These are phyloP conservation scores for Ophiocordyceps robertsii DNA, from an alignment of 2,329 filamentous ascomycete species.

Conservation along the genomic window DNA sequence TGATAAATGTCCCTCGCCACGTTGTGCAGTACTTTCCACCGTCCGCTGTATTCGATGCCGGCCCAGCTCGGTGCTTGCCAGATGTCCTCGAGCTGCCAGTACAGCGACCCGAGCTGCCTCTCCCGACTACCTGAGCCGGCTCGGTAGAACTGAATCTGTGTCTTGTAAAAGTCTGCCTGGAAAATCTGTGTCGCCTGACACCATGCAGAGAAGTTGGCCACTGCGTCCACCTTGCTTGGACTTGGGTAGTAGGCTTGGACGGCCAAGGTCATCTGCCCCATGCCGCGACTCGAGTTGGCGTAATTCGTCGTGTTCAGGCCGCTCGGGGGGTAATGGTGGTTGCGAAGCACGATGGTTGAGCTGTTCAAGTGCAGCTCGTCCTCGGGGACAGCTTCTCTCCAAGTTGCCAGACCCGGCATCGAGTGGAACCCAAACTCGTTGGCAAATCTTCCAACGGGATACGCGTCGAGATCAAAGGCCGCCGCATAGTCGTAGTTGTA, in stretches of 20 bases:
- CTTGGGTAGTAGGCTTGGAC: constrained; percentile 42
- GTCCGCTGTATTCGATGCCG: constrained; percentile 46
- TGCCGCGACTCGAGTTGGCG: constrained; percentile 17
- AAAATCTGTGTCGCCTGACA: constrained; percentile 49
- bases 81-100: constrained; percentile 54
- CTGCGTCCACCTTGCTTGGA: constrained; percentile 34
- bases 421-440: constrained; percentile 52
- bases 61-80: constrained; percentile 54
- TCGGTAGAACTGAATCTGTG: constrained; percentile 48
- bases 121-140: constrained; percentile 42
- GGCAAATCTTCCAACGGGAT: constrained; percentile 45
- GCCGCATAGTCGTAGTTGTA: constrained; percentile 42
- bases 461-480: constrained; percentile 39
- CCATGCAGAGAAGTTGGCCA: constrained; percentile 49
- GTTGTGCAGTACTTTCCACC: constrained; percentile 51
- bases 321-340: constrained; percentile 36
- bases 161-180: constrained; percentile 48
- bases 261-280: constrained; percentile 44
- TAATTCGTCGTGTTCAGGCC: constrained; percentile 5
- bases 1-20: constrained; percentile 42
- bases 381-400: constrained; percentile 37
- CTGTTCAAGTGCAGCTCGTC: constrained; percentile 46
- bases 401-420: constrained; percentile 46
- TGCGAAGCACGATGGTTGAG: constrained; percentile 37
- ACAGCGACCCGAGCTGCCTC: constrained; percentile 44